Conservation (phyloP, 1,139 yeast species). For the Hansenula sp. region DNA sequence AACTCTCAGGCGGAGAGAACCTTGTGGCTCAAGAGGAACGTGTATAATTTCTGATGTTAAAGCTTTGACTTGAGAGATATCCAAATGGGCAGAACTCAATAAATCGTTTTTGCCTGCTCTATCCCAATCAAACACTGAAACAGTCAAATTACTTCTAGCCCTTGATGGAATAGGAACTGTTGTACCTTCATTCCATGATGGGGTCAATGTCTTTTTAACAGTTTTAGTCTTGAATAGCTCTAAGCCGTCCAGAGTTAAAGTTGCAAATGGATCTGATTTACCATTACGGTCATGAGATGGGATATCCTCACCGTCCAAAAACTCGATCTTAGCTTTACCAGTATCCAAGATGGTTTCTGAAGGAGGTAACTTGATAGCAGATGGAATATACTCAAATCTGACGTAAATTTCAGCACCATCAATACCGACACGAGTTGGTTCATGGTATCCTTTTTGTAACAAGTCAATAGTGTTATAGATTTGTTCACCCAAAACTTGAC, state of each 20-base stretch:
- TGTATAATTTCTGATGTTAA: slow-evolving; percentile 41
- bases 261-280: slow-evolving; percentile 67
- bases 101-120: slow-evolving; percentile 63
- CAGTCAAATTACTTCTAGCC: slow-evolving; percentile 43
- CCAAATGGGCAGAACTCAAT: slow-evolving; percentile 49
- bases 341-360: slow-evolving; percentile 65
- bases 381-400: slow-evolving; percentile 58
- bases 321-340: slow-evolving; percentile 53
- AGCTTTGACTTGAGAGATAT: slow-evolving; percentile 46
- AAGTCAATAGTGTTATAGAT: slow-evolving; percentile 49
- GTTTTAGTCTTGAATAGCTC: slow-evolving; percentile 54
- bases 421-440: slow-evolving; percentile 44
- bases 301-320: slow-evolving; percentile 51
- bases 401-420: slow-evolving; percentile 41
- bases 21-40: slow-evolving; percentile 57
- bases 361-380: slow-evolving; percentile 48
- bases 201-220: slow-evolving; percentile 62
- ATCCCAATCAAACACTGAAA: slow-evolving; percentile 73
- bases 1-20: slow-evolving; percentile 48
- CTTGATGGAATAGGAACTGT: slow-evolving; percentile 63
- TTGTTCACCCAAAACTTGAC: slow-evolving; percentile 48
- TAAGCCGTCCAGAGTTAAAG: slow-evolving; percentile 48
- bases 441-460: slow-evolving; percentile 42
- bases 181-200: slow-evolving; percentile 63
- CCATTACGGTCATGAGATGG: slow-evolving; percentile 66